Evolutionary conservation across 345 rosid species (phyloP), one percentile per base, ranked within the genome.

Genomic region (Corymbia maculata): DNA sequence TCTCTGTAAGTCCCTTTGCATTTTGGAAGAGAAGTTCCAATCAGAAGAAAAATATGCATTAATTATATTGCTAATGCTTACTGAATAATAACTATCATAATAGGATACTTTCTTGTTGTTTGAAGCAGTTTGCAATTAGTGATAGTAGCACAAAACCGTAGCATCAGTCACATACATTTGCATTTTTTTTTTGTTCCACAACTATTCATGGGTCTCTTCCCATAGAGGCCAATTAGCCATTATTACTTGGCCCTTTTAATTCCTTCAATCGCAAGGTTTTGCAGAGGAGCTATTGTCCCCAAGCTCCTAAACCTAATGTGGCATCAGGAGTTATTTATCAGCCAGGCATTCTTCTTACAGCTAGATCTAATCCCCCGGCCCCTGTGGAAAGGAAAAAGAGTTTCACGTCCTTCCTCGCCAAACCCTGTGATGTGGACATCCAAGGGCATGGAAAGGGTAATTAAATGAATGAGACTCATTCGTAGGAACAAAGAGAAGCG

Each of bases 1-100:
- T 93, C 95, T 85, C 91, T 88, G 99, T 97, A 92, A 94, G 99
- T 95, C 49, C 66, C 86, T 82, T 44, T 10, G 30, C 75, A 68
- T 24, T 17, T 61, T 0, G 7, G 51, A 50, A 45, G 9, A 87
- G 88, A 28, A 64, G 59, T 45, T 87, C 45, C 19, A 22, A 21
- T 87, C 59, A 32, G 15, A 87, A 42, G 84, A 75, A 42, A 75
- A 42, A 10, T 21, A 42, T 5, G 28, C 49, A 75, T 75, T 6
- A 42, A 75, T 21, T 42, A 42, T 75, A 75, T 75, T 36, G 26
- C 84, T 49, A 44, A 21, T 22, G 49, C 44, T 75, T 42, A 42
- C 26, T 21, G 84, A 75, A 70, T 32, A 36, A 32, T 70, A 32
- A 70, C 24, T 4, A 70, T 70, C 24, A 16, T 70, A 9, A 4